Percentiles rank a stretch among this genome's conserved stretches.
Conservation (phyloP, 768 basidiomycete species). For the Panus rudis region DNA sequence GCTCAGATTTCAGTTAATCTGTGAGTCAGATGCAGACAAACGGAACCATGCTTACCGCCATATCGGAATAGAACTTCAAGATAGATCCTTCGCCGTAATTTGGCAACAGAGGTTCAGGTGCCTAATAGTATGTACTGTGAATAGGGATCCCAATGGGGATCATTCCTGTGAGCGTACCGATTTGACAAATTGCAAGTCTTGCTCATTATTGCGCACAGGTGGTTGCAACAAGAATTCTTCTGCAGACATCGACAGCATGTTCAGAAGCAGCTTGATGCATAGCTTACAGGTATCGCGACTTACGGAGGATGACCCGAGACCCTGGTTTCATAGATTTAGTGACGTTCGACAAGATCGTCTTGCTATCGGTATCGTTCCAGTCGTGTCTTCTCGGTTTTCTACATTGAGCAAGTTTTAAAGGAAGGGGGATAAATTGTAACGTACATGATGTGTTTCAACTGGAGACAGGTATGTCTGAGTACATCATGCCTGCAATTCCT, state of each 20-base stretch:
- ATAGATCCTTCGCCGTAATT: slow-evolving; percentile 8
- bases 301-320: slow-evolving; percentile 27
- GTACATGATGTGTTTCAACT: no score
- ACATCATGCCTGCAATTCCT: not conserved
- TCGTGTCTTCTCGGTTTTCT: no score
- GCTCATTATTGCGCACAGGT: not conserved
- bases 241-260: slow-evolving; percentile 4
- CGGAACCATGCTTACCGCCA: not conserved
- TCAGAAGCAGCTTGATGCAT: not conserved
- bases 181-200: not conserved
- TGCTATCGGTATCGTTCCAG: slow-evolving; percentile 26
- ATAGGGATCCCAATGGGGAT: no score
- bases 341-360: slow-evolving; percentile 23
- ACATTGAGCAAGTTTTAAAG: no score
- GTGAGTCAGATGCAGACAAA: not conserved
- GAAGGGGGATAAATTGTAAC: no score
- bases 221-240: not conserved
- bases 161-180: no score
- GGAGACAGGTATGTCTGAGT: no score
- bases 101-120: slow-evolving; percentile 8
- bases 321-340: slow-evolving; percentile 22
- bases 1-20: not conserved
- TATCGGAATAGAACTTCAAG: slow-evolving; percentile 6
- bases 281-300: slow-evolving; percentile 2
- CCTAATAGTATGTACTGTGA: no score